Evolutionary conservation across 305 asterid species (phyloP), one percentile per base, ranked within the genome.

Genomic region (Plantago lanceolata): DNA sequence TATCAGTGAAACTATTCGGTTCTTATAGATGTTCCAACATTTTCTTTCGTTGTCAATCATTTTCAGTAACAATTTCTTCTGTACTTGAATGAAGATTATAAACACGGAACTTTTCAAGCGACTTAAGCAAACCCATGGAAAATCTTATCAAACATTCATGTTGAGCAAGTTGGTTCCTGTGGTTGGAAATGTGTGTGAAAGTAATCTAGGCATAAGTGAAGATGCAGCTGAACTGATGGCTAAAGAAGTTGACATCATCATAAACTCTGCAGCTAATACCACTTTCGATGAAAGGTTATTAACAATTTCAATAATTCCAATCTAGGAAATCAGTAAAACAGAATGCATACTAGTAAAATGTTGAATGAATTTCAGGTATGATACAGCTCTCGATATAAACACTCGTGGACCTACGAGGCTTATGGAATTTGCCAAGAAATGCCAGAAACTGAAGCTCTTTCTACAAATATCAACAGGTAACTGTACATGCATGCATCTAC

Each of bases 211-310:
- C 40, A 31, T 90, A 5, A 86, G 86, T 55, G 84, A 85, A 70
- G 93, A 81, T 19, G 77, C 71, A 65, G 79, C 86, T 28, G 76
- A 71, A 33, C 19, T 74, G 71, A 73, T 93, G 48, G 75, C 81
- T 21, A 74, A 80, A 66, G 90, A 93, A 69, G 87, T 88, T 37
- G 95, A 93, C 68, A 71, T 84, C 8, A 88, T 93, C 65, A 80
- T 93, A 28, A 93, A 83, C 59, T 91, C 97, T 59, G 97, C 97
- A 50, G 97, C 97, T 44, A 91, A 83, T 67, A 91, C 96, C 66
- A 83, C 96, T 52, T 93, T 93, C 31, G 93, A 93, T 67, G 99
- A 90, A 79, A 93, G 99, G 96, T 90, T 50, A 35, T 16, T 40
- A 40, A 40, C 45, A 40, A 9, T 11, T 40, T 11, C 45, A 40